A percentile compares a stretch with the other conserved stretches of the same genome.
Evolutionary conservation across 768 basidiomycete species (phyloP).

Genomic region (Macrocybe gigantea): DNA sequence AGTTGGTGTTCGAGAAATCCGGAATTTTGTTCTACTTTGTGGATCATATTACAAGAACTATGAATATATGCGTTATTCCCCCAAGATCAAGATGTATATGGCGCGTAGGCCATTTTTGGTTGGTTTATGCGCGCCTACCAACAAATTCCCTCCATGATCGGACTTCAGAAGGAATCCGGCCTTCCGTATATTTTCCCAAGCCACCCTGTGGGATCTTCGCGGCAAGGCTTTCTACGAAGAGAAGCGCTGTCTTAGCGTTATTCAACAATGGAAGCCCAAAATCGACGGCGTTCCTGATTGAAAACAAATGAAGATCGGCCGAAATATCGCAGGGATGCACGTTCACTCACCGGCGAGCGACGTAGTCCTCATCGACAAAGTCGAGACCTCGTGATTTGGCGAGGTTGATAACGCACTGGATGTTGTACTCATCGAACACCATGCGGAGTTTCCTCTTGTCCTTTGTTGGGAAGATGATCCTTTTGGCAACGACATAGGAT

Average conservation of each 20-base stretch:
- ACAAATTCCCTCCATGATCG: conserved; percentile 90
- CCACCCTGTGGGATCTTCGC: conserved; percentile 81
- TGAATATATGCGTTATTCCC: no score
- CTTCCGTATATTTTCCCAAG: conserved; percentile 75
- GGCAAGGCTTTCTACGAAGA: conserved; percentile 87
- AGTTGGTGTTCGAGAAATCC: no score
- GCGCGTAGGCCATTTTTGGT: no score
- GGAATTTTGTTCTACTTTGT: no score
- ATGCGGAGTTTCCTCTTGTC: conserved; percentile 94
- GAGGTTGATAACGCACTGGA: conserved; percentile 92
- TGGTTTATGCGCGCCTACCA: conserved; percentile 53
- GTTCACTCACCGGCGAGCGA: conserved; percentile 72
- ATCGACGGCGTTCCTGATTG: conserved; percentile 82
- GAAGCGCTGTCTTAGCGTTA: conserved; percentile 80
- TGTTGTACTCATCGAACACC: conserved; percentile 92
- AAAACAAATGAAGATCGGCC: background rate
- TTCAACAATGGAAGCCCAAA: conserved; percentile 91
- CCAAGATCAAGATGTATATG: no score
- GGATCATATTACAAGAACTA: no score
- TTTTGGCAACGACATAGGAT: conserved; percentile 74
- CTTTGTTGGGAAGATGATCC: conserved; percentile 93
- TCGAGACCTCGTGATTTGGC: conserved; percentile 71
- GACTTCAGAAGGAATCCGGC: conserved; percentile 86
- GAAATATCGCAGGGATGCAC: background rate
- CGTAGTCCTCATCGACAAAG: conserved; percentile 90